Percentiles rank a stretch among this genome's conserved stretches.
Conservation (phyloP, 148 eudicot genomes). For the Polygonum maritimum region DNA sequence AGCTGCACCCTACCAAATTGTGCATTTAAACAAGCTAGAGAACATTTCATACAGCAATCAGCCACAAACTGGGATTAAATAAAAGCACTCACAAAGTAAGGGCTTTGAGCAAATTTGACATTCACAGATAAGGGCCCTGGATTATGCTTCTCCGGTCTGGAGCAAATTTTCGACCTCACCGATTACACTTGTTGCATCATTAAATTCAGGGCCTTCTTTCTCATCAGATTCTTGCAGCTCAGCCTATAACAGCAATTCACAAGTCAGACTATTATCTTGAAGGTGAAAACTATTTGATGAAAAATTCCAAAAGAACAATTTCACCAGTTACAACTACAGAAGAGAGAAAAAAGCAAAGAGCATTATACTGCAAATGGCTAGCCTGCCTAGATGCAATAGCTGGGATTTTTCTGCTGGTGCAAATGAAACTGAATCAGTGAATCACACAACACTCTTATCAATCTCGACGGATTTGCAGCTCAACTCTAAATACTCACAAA, state of each 20-base stretch:
- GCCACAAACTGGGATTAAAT: neutral
- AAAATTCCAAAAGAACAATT: neutral
- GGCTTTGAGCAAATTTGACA: neutral
- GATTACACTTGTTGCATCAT: constrained; percentile 55
- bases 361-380: neutral
- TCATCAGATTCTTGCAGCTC: constrained; percentile 51
- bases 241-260: constrained; percentile 20
- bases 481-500: neutral
- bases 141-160: constrained; percentile 39
- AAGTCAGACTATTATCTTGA: neutral
- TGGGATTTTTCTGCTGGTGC: neutral
- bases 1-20: neutral
- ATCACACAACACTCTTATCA: neutral
- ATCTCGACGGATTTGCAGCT: neutral
- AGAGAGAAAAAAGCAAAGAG: neutral
- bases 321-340: neutral
- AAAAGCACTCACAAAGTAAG: neutral
- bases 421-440: neutral
- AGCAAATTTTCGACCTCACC: constrained; percentile 55
- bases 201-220: constrained; percentile 58
- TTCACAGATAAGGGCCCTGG: neutral
- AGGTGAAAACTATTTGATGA: neutral
- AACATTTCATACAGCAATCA: neutral
- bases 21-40: neutral
- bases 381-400: neutral